Evolutionary conservation across 345 rosid genomes (phyloP).

Genomic region (Erucastrum elatum): DNA sequence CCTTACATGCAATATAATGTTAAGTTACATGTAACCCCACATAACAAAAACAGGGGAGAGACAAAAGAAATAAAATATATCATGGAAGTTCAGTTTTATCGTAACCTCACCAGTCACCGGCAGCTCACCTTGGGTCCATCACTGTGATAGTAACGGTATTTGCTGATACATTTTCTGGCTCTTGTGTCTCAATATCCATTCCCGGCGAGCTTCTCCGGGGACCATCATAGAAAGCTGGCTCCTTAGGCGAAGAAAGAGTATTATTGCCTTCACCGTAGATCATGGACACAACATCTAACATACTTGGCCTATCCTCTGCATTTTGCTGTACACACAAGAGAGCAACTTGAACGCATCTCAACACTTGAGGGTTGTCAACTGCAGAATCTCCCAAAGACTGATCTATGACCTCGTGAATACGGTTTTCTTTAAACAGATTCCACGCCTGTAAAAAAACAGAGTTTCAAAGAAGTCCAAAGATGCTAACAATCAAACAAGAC

Average conservation of each 20-base stretch:
- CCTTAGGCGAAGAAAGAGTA: slow-evolving; percentile 31
- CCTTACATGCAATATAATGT: not conserved
- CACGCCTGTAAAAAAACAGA: slow-evolving; percentile 20
- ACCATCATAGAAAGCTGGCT: slow-evolving; percentile 40
- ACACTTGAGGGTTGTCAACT: slow-evolving; percentile 12
- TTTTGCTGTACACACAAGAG: slow-evolving; percentile 39
- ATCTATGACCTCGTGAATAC: slow-evolving; percentile 24
- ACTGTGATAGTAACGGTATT: slow-evolving; percentile 34
- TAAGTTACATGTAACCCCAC: not conserved
- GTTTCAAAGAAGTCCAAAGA: not conserved
- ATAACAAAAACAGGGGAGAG: not conserved
- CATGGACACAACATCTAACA: slow-evolving; percentile 40
- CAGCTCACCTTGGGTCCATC: slow-evolving; percentile 39
- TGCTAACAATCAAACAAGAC: not conserved
- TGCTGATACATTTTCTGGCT: slow-evolving; percentile 10
- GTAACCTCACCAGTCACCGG: not conserved
- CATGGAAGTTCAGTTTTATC: not conserved
- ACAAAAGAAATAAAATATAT: not conserved
- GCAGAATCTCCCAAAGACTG: slow-evolving; percentile 34
- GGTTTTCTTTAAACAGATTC: slow-evolving; percentile 32
- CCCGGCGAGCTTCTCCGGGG: slow-evolving; percentile 27
- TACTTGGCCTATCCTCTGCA: slow-evolving; percentile 35
- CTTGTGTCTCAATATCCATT: slow-evolving; percentile 18
- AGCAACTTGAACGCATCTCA: slow-evolving; percentile 40
- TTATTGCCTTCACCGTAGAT: slow-evolving; percentile 34